A percentile compares a stretch with the other conserved stretches of the same genome.
Evolutionary conservation across 306 rosid species (phyloP).

Genomic region (Arachis hypogaea): DNA sequence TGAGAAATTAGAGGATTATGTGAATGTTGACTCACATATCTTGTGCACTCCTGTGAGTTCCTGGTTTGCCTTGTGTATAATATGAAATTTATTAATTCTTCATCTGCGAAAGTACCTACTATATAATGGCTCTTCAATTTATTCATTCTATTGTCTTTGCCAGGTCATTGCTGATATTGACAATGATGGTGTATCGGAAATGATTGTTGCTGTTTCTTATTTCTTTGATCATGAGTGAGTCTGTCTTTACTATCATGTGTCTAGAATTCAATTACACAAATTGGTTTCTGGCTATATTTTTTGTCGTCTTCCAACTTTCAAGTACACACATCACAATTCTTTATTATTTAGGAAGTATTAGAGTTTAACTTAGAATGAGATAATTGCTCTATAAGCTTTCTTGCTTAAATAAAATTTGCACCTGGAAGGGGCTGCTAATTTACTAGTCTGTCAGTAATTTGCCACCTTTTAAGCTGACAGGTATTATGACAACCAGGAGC

Average conservation of each 20-base stretch:
- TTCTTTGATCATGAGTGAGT: conserved; percentile 97
- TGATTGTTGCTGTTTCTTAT: conserved; percentile 93
- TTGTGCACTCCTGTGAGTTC: conserved; percentile 92
- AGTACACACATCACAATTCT: no score
- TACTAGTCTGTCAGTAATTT: conserved; percentile 48
- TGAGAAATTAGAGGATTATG: conserved; percentile 79
- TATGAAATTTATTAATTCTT: conserved; percentile 1
- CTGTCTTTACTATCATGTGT: conserved; percentile 18
- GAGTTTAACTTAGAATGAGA: background rate
- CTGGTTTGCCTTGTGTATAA: conserved; percentile 22
- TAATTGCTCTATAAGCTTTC: conserved; percentile 20
- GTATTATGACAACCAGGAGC: conserved; percentile 93
- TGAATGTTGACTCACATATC: conserved; percentile 82
- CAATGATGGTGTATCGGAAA: conserved; percentile 91
- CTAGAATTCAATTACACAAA: background rate
- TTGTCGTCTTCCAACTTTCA: no score
- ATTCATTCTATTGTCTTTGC: conserved; percentile 35
- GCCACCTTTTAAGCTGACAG: conserved; percentile 62
- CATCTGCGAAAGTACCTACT: conserved; percentile 19
- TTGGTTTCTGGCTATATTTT: conserved; percentile 2
- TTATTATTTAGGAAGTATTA: background rate
- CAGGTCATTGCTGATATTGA: conserved; percentile 98
- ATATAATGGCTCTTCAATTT: conserved; percentile 12
- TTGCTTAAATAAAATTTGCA: conserved; percentile 20
- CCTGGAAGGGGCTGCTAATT: conserved; percentile 21